A percentile compares a stretch with the other conserved stretches of the same genome.
These are phyloP conservation scores for Alternaria solani DNA, from an alignment of 2,329 filamentous ascomycete genomes.

Conservation along the genomic window DNA sequence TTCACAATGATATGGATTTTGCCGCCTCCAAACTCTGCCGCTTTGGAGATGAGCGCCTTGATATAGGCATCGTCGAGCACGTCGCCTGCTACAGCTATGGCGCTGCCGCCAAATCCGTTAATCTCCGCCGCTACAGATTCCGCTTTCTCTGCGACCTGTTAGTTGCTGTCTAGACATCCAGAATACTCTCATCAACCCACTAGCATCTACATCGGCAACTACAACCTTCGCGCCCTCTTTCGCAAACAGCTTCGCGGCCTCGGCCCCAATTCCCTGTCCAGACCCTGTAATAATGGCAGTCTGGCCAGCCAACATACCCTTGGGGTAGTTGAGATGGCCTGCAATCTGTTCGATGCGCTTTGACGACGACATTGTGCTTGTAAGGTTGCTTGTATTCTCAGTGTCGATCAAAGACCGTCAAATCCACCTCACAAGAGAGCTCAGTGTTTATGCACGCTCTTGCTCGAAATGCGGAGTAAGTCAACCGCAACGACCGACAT, in stretches of 20 bases:
- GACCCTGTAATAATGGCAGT: conserved; percentile 87
- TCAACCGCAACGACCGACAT: conserved; percentile 22
- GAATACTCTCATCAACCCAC: conserved; percentile 51
- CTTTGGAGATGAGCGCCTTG: conserved; percentile 72
- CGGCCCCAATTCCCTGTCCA: conserved; percentile 88
- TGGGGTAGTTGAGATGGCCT: conserved; percentile 81
- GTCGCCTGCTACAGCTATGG: conserved; percentile 78
- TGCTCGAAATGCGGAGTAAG: conserved; percentile 28
- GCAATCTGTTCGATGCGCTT: conserved; percentile 73
- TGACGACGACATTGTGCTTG: conserved; percentile 24
- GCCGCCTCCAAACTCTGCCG: conserved; percentile 81
- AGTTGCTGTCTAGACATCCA: conserved; percentile 17
- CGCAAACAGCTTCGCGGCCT: conserved; percentile 81
- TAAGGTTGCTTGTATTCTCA: neutral
- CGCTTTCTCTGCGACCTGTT: conserved; percentile 67
- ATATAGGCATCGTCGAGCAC: conserved; percentile 77
- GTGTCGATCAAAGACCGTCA: neutral
- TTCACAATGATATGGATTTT: conserved; percentile 94
- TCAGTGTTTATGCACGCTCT: conserved; percentile 2
- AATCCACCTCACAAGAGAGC: neutral
- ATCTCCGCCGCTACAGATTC: conserved; percentile 73
- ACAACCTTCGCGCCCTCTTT: conserved; percentile 89
- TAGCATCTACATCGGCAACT: conserved; percentile 80
- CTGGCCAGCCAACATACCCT: conserved; percentile 79
- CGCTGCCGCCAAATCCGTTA: conserved; percentile 70